Evolutionary conservation across 495 filamentous ascomycete species (phyloP).

Genomic region (Cercophora scortea): DNA sequence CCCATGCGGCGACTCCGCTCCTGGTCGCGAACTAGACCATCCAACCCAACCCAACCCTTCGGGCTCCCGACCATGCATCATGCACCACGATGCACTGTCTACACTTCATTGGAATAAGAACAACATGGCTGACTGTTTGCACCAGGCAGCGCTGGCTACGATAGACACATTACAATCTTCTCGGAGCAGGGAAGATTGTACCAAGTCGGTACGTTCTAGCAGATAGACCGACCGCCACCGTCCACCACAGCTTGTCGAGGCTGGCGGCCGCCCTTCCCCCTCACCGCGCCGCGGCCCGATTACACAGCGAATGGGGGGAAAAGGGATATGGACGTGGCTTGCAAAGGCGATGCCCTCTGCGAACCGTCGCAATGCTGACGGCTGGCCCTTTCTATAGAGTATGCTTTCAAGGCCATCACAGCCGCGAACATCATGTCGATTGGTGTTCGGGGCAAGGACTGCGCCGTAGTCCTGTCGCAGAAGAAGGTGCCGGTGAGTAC

Average conservation of each 20-base stretch:
- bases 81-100: neutral
- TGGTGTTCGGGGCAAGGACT: slow-evolving; percentile 91
- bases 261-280: neutral
- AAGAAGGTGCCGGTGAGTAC: slow-evolving; percentile 95
- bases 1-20: neutral
- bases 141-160: slow-evolving; percentile 89
- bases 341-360: too few relatives aligned
- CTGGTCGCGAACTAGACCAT: neutral
- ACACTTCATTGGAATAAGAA: neutral
- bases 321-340: too few relatives aligned
- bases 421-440: slow-evolving; percentile 97
- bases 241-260: neutral
- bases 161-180: slow-evolving; percentile 99
- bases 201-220: slow-evolving; percentile 82
- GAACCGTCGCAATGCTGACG: slow-evolving; percentile 20
- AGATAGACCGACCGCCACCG: neutral
- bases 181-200: slow-evolving; percentile 96
- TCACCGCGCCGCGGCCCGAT: neutral
- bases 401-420: slow-evolving; percentile 99
- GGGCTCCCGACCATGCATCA: slow-evolving; percentile 7
- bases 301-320: neutral
- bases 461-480: slow-evolving; percentile 93
- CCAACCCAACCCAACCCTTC: neutral
- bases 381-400: slow-evolving; percentile 52
- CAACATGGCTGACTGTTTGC: slow-evolving; percentile 14